Percentiles rank a stretch among this genome's conserved stretches.
Evolutionary conservation across 768 basidiomycete species (phyloP).

Genomic region (Suillus lakei): DNA sequence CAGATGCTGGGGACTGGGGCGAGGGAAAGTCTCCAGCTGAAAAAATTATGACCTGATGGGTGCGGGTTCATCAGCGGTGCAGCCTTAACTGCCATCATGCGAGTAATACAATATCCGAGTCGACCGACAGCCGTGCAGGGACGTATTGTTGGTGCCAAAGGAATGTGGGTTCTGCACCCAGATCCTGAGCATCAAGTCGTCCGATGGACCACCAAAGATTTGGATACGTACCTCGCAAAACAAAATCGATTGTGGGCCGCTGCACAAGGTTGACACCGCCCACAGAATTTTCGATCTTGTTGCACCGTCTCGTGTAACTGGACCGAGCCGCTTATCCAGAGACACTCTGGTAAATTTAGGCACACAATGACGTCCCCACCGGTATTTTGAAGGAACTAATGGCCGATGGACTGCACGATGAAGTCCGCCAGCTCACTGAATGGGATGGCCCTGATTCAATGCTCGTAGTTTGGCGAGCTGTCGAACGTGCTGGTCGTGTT

Average conservation of each 20-base stretch:
- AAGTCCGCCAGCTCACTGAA: slow-evolving; percentile 52
- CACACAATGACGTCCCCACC: slow-evolving; percentile 58
- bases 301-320: slow-evolving; percentile 47
- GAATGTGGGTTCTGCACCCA: slow-evolving; percentile 63
- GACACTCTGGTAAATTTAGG: slow-evolving; percentile 67
- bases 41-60: slow-evolving; percentile 68
- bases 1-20: slow-evolving; percentile 21
- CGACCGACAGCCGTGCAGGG: slow-evolving; percentile 66
- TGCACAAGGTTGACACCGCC: slow-evolving; percentile 32
- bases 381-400: slow-evolving; percentile 51
- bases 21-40: slow-evolving; percentile 47
- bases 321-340: slow-evolving; percentile 48
- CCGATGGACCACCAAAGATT: slow-evolving; percentile 49
- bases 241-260: slow-evolving; percentile 52
- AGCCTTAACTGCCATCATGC: slow-evolving; percentile 48
- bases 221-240: slow-evolving; percentile 68
- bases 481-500: slow-evolving; percentile 54
- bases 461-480: slow-evolving; percentile 52
- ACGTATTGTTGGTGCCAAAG: slow-evolving; percentile 62
- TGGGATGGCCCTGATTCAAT: slow-evolving; percentile 56
- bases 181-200: slow-evolving; percentile 36
- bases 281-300: slow-evolving; percentile 72
- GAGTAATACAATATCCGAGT: slow-evolving; percentile 32
- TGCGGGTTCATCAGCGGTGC: slow-evolving; percentile 70
- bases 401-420: slow-evolving; percentile 51